Evolutionary conservation across 169 alveolate species (phyloP), one percentile per base, ranked within the genome.

Genomic region (Plasmodium cynomolgi): DNA sequence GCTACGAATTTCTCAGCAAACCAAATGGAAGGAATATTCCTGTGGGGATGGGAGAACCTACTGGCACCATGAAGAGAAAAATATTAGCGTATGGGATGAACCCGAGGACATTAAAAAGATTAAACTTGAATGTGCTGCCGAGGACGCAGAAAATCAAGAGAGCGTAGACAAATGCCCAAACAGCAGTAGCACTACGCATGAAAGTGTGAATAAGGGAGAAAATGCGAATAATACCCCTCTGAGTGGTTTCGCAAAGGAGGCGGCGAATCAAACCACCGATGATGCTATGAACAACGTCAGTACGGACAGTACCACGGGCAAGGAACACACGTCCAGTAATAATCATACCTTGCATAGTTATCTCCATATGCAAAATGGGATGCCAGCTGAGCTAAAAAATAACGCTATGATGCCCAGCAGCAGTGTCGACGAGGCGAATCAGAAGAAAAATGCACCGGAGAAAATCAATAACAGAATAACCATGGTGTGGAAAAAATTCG

Each of bases 81-180:
- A 88, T 80, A 62, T 88, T 58, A 88, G 94, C 71, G 88, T 88
- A 58, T 95, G 97, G 97, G 97, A 94, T 81, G 95, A 95, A 84
- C 97, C 97, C 34, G 96, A 93, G 74, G 93, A 86, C 41, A 47
- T 95, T 73, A 88, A 84, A 85, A 93, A 88, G 81, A 88, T 88
- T 44, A 88, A 80, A 88, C 81, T 88, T 79, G 94, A 88, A 81
- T 88, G 94, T 58, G 90, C 88, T 58, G 39, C 88, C 29, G 90
- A 79, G 33, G 88, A 77, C 7, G 72, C 81, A 54, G 72, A 88
- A 80, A 44, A 56, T 33, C 56, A 88, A 29, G 29, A 11, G 23
- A 29, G 41, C 31, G 88, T 15, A 39, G 56, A 80, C 4, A 58
- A 84, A 15, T 31, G 41, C 41, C 58, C 31, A 29, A 37, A 33